Evolutionary conservation across 1,284 basidiomycete species (phyloP), one percentile per base, ranked within the genome.

Genomic region (Sporisorium exsertum): DNA sequence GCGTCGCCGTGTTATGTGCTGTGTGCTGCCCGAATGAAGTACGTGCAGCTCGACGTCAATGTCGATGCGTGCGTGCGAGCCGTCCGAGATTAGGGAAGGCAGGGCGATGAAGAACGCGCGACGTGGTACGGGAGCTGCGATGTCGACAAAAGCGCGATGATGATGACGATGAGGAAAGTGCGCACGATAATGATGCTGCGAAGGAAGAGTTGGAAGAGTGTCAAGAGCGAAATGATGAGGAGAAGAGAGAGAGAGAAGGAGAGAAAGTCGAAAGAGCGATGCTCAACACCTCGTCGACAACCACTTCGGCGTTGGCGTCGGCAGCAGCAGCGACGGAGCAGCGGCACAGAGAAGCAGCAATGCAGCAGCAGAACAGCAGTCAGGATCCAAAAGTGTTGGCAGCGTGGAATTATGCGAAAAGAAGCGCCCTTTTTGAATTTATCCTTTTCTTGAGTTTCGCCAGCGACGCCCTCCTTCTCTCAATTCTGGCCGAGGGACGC

Each of bases 81-180:
- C 27, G 37, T 40, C 18, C 37, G 37, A 49, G 29, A 50, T 50
- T 27, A 50, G n/a, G n/a, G 18, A 5, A 20, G n/a, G 8, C 29
- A 15, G 26, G 10, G 29, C n/a, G 27, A 49, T n/a, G 26, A n/a
- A 18, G 27, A 26, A 27, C 45, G 45, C 45, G 45, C 22, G 20
- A 12, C 15, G 45, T 16, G 47, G 32, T 3, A 29, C 47, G 18
- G 47, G 47, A 5, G 40, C 32, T 49, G 47, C 16, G 10, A n/a
- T n/a, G 47, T 49, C 18, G 49, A 33, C 27, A n/a, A 20, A 50
- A 50, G 49, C 49, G 12, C 27, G 27, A n/a, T 49, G 29, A 32
- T 32, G 49, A 50, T 50, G 29, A 32, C 27, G 49, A 50, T 50
- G 49, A 50, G 8, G n/a, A 50, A n/a, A 26, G n/a, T 29, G 49